A percentile compares a stretch with the other conserved stretches of the same genome.
Conservation (phyloP, 78 protist species). For the Dictyostelium discoideum region dicty_2.7 NC_007091.3:320501-321000, state of each 20-base stretch:
- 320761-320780: constrained; percentile 78
- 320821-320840: constrained; percentile 57
- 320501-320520: constrained; percentile 43
- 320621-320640: constrained; percentile 68
- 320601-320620: constrained; percentile 74
- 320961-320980: background rate
- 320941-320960: background rate
- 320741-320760: constrained; percentile 73
- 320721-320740: constrained; percentile 57
- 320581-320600: constrained; percentile 72
- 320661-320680: constrained; percentile 77
- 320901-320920: constrained; percentile 37
- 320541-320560: constrained; percentile 61
- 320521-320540: constrained; percentile 55
- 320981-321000: background rate
- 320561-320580: constrained; percentile 83
- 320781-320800: constrained; percentile 40
- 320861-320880: constrained; percentile 81
- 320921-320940: background rate
- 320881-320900: constrained; percentile 58
- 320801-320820: constrained; percentile 76
- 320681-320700: constrained; percentile 51
- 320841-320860: constrained; percentile 67
- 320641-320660: constrained; percentile 62
- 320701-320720: constrained; percentile 54